Conservation (phyloP, 805 yeast genomes). For the Kodamaea kaohsiungensis region DNA sequence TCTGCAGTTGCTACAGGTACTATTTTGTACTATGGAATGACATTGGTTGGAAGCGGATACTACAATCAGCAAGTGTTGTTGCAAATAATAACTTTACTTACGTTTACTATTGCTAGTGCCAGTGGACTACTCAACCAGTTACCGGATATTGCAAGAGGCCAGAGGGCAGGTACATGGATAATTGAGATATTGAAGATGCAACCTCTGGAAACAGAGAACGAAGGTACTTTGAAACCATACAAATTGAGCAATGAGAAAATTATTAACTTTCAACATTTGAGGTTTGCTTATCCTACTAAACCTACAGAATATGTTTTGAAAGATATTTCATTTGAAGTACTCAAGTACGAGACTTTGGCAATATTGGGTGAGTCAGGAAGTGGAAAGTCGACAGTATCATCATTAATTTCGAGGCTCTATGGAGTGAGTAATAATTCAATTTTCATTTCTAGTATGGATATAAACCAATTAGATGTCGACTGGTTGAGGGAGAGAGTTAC, state of each 20-base stretch:
- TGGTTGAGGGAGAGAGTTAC: slow-evolving; percentile 57
- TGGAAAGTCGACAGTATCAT: slow-evolving; percentile 82
- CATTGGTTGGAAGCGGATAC: slow-evolving; percentile 57
- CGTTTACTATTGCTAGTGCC: slow-evolving; percentile 72
- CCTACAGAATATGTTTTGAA: slow-evolving; percentile 35
- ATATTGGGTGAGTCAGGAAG: slow-evolving; percentile 86
- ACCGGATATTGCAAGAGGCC: slow-evolving; percentile 82
- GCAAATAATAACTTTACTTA: slow-evolving; percentile 67
- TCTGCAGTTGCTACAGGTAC: slow-evolving; percentile 66
- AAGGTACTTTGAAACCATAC: slow-evolving; percentile 35
- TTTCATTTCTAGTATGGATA: slow-evolving; percentile 47
- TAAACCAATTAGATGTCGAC: slow-evolving; percentile 45
- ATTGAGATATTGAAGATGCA: slow-evolving; percentile 39
- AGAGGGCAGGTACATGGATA: slow-evolving; percentile 62
- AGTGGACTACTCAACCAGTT: slow-evolving; percentile 58
- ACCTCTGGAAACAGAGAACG: slow-evolving; percentile 36
- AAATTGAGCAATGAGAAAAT: slow-evolving; percentile 10
- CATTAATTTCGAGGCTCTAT: slow-evolving; percentile 57
- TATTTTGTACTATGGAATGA: slow-evolving; percentile 77
- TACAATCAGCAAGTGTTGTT: slow-evolving; percentile 61
- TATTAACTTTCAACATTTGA: slow-evolving; percentile 45
- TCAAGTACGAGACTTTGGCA: slow-evolving; percentile 55
- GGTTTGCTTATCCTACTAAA: slow-evolving; percentile 49
- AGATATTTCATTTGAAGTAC: slow-evolving; percentile 44
- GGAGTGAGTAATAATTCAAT: slow-evolving; percentile 40